phyloP scores from a whole-genome alignment of 176 grass and related monocot species.

The Ensete glaucum region DNA sequence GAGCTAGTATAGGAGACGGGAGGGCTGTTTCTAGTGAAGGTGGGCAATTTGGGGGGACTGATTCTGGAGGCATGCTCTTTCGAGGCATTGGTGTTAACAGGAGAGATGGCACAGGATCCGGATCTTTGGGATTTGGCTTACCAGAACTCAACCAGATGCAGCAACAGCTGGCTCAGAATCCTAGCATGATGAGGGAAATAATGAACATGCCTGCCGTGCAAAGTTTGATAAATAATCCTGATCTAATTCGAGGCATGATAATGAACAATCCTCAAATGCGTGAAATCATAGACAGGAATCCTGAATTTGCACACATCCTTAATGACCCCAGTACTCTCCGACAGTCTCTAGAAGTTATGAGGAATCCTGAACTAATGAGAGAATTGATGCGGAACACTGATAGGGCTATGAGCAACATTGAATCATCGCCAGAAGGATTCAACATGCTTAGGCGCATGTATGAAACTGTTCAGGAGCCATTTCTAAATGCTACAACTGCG shows the following conservation, averaged over 20 bases:
- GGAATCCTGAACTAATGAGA: constrained; percentile 91
- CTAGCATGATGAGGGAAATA: constrained; percentile 85
- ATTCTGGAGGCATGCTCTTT: constrained; percentile 35
- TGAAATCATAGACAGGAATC: constrained; percentile 82
- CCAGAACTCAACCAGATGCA: constrained; percentile 73
- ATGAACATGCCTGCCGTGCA: constrained; percentile 88
- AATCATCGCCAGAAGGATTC: constrained; percentile 91
- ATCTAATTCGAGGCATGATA: constrained; percentile 78
- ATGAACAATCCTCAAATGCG: constrained; percentile 95
- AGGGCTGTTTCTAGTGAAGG: no score
- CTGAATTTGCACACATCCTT: constrained; percentile 83
- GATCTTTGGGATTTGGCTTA: constrained; percentile 31
- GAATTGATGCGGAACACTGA: constrained; percentile 98
- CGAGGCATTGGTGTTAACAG: constrained; percentile 51
- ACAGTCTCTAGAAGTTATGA: constrained; percentile 78
- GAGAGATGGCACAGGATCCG: constrained; percentile 25
- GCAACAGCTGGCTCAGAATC: constrained; percentile 85
- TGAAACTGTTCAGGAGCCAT: constrained; percentile 93
- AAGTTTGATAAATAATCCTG: constrained; percentile 83
- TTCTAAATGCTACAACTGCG: constrained; percentile 79
- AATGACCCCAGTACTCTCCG: constrained; percentile 85
- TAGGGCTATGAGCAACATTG: constrained; percentile 93
- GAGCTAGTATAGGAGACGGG: constrained; percentile 26
- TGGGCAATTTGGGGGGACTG: neutral
- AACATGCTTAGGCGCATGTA: constrained; percentile 97